Base-by-base conservation (phyloP, 2,329 filamentous ascomycete species). In the Ceratocystis lukuohia region DNA sequence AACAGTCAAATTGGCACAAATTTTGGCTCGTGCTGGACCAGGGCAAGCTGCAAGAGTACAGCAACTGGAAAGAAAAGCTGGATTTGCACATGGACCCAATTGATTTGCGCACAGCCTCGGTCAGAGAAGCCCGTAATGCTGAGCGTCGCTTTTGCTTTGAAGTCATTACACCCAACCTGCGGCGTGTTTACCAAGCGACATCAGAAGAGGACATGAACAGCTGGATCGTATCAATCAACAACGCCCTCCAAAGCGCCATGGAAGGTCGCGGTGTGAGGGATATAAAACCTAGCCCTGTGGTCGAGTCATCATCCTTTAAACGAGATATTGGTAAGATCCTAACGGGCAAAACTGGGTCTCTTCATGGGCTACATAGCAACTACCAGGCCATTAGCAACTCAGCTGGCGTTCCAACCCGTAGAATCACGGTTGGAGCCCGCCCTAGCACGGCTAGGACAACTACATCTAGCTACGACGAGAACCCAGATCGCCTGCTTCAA, bases 1-100 rank as follows among this genome's bases (percentile, higher is more conserved):
- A 96, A 73, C 96, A 97, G 74, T 91, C 96, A 76, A 92, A 91
- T 63, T 99, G 94, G 94, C 94, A 99, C 76, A 99, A 99, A 89
- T 99, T 97, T 76, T 99, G 94, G 94, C 95, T 99, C 70, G 94
- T 99, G 1, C 81, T 99, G 57, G 95, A 97, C 74, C 92, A 96
- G 75, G 94, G 94, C 28, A 96, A 94, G 74, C 81, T 99, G 17
- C 96, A 93, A 1, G 94, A 99, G 74, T 99, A 99, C 76, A 96
- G 92, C 74, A 97, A 99, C 75, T 99, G 94, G 94, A 99, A 99
- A 76, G 91, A 99, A 74, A 93, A 86, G 74, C 83, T 99, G 28
- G 94, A 99, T 75, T 80, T 97, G 30, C 95, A 99, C 74, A 97
- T 96, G 85, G 94, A 97, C 1, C 94, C 94, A 0, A 97, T 99